Percentiles rank a stretch among this genome's conserved stretches.
Evolutionary conservation across 305 asterid species (phyloP).

Genomic region (Fraxinus sp.): DNA sequence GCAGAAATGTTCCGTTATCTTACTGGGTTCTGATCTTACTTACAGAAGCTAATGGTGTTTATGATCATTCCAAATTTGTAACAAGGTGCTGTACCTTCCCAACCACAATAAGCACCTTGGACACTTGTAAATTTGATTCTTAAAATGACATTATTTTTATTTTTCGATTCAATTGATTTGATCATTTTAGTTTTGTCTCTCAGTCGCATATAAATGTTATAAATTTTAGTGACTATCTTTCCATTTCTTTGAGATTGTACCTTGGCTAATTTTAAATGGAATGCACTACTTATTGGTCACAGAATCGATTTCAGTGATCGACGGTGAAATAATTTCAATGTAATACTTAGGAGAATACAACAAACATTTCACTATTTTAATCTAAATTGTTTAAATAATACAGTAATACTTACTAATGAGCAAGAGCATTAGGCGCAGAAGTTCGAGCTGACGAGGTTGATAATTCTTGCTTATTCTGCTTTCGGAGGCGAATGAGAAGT

Average conservation of each 20-base stretch:
- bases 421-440: neutral
- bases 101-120: neutral
- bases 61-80: neutral
- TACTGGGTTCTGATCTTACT: neutral
- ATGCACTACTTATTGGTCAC: neutral
- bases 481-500: slow-evolving; percentile 23
- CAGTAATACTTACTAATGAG: neutral
- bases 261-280: neutral
- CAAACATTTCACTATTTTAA: neutral
- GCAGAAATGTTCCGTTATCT: neutral
- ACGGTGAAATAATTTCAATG: neutral
- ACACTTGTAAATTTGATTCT: neutral
- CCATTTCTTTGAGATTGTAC: neutral
- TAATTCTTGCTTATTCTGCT: neutral
- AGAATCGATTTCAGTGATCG: neutral
- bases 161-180: neutral
- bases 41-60: neutral
- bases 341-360: neutral
- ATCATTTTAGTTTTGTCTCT: too few relatives aligned
- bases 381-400: neutral
- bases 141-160: neutral
- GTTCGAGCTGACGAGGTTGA: neutral
- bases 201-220: too few relatives aligned
- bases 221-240: neutral
- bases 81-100: neutral